phyloP scores from a whole-genome alignment of 176 grass and related monocot species.

The Cenchrus americanus region DNA sequence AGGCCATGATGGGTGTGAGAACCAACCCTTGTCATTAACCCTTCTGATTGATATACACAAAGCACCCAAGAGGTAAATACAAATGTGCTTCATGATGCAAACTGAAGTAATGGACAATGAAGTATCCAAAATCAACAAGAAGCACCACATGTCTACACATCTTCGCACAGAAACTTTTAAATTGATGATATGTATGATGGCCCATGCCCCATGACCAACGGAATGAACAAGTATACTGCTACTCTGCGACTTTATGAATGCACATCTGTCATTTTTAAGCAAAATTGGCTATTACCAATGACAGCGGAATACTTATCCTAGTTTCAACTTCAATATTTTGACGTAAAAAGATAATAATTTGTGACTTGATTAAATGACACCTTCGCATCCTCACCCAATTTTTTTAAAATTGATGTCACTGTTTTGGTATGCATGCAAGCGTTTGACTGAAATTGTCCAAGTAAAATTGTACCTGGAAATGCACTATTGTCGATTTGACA shows the following conservation, averaged over 20 bases:
- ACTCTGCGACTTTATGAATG: background rate
- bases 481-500: constrained; percentile 82
- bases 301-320: background rate
- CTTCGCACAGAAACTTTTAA: background rate
- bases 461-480: constrained; percentile 85
- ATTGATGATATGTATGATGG: background rate
- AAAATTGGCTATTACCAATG: background rate
- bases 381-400: background rate
- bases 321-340: background rate
- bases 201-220: background rate
- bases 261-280: background rate
- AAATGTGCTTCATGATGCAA: background rate
- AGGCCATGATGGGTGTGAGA: background rate
- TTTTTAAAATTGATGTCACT: background rate
- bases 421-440: background rate
- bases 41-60: background rate
- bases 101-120: background rate
- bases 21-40: background rate
- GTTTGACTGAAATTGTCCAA: constrained; percentile 3
- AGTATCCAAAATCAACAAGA: background rate
- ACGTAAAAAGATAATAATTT: background rate
- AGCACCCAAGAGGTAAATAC: background rate
- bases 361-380: background rate
- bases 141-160: background rate
- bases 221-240: background rate